A percentile compares a stretch with the other conserved stretches of the same genome.
phyloP scores from a whole-genome alignment of 2,329 filamentous ascomycete species.

The Plectosphaerella sp. region DNA sequence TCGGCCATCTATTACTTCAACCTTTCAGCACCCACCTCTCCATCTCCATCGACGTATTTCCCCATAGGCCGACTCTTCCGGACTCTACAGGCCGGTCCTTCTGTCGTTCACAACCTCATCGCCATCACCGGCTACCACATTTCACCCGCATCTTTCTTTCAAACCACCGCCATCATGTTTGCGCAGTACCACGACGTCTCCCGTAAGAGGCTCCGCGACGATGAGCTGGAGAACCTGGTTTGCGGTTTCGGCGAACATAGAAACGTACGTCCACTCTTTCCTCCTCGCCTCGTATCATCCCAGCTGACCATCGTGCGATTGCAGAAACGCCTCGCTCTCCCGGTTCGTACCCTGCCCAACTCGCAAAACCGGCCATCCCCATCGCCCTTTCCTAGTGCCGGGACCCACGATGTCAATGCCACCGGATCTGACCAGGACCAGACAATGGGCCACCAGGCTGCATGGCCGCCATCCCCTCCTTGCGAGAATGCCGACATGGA shows the following conservation, averaged over 20 bases:
- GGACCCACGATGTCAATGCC: slow-evolving; percentile 19
- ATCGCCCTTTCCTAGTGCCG: slow-evolving; percentile 17
- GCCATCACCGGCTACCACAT: no score
- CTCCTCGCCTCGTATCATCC: background rate
- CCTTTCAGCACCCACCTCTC: no score
- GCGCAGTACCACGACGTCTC: slow-evolving; percentile 25
- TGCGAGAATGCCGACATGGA: slow-evolving; percentile 40
- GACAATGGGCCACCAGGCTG: slow-evolving; percentile 23
- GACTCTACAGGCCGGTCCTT: no score
- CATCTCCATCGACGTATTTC: no score
- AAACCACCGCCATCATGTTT: slow-evolving; percentile 27
- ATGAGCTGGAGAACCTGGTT: slow-evolving; percentile 36
- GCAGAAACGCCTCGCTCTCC: slow-evolving; percentile 52
- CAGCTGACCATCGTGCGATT: background rate
- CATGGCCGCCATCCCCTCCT: slow-evolving; percentile 14
- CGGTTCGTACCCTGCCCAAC: slow-evolving; percentile 41
- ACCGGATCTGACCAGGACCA: slow-evolving; percentile 33
- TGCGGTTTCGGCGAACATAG: slow-evolving; percentile 46
- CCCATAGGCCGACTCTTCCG: no score
- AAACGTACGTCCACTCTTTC: slow-evolving; percentile 32
- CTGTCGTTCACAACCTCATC: no score
- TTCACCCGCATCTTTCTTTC: background rate
- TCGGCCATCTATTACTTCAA: no score
- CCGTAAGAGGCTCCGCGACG: slow-evolving; percentile 42
- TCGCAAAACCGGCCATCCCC: slow-evolving; percentile 21